phyloP scores from a whole-genome alignment of 495 filamentous ascomycete species.

The Hypoxylon perforatum region DNA sequence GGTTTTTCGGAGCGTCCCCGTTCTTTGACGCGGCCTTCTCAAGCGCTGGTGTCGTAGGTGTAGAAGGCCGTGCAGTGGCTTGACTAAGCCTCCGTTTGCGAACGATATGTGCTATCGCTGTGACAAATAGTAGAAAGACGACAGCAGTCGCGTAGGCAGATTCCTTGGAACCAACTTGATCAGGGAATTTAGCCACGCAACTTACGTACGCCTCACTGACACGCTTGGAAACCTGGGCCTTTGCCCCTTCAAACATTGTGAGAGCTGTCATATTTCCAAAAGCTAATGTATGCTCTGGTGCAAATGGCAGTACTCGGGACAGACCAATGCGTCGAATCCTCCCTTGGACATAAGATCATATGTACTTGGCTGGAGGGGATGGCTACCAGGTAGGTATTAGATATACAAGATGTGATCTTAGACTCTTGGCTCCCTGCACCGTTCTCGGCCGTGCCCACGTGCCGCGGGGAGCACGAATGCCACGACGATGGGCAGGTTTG shows the following conservation, averaged over 20 bases:
- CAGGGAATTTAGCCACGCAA: slow-evolving; percentile 8
- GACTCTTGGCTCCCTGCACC: neutral
- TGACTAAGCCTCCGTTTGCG: slow-evolving; percentile 27
- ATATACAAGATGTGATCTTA: slow-evolving; percentile 8
- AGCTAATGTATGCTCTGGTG: neutral
- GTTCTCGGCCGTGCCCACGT: slow-evolving; percentile 24
- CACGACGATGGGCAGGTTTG: slow-evolving; percentile 8
- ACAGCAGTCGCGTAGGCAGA: slow-evolving; percentile 12
- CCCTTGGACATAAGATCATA: neutral
- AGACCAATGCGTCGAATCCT: neutral
- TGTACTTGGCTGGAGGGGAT: slow-evolving; percentile 1
- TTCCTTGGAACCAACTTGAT: slow-evolving; percentile 5
- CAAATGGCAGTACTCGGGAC: neutral
- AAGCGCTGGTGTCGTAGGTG: slow-evolving; percentile 37
- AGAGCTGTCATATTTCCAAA: slow-evolving; percentile 3
- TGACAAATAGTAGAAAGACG: slow-evolving; percentile 28
- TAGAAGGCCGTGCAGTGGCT: slow-evolving; percentile 24
- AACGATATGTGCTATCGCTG: slow-evolving; percentile 21
- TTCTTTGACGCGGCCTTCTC: slow-evolving; percentile 27
- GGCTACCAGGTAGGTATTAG: neutral
- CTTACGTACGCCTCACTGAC: too few relatives aligned
- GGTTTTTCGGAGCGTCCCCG: slow-evolving; percentile 20
- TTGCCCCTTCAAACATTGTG: slow-evolving; percentile 13
- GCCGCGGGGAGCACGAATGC: slow-evolving; percentile 6
- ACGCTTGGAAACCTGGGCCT: neutral